These are phyloP conservation scores for Mycena haematopus DNA, from an alignment of 768 basidiomycete genomes.

Conservation along the genomic window DNA sequence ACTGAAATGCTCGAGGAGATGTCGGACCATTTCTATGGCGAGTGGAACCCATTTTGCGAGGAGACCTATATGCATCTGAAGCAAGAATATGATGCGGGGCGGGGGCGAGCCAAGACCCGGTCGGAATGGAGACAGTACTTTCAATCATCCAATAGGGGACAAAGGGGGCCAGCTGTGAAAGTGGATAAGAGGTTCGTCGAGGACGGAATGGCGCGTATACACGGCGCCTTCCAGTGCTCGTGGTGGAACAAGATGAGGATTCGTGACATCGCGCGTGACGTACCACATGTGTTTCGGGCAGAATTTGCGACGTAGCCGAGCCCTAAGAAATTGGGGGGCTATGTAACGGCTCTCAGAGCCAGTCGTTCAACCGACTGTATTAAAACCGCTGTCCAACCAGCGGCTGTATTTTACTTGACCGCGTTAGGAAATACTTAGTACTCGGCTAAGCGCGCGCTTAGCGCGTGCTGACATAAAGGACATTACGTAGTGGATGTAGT, in stretches of 20 bases:
- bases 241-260: slow-evolving; percentile 6
- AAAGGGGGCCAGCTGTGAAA: background rate
- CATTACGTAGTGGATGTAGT: too few species aligned
- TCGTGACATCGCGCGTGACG: background rate
- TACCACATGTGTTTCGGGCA: background rate
- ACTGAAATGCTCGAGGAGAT: background rate
- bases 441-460: too few species aligned
- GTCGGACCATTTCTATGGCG: background rate
- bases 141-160: background rate
- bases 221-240: background rate
- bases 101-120: background rate
- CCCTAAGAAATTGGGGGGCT: slow-evolving; percentile 2
- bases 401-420: too few species aligned
- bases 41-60: slow-evolving; percentile 18
- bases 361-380: too few species aligned
- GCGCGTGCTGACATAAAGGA: too few species aligned
- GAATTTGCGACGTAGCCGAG: background rate
- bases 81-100: background rate
- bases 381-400: too few species aligned
- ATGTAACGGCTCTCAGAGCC: background rate
- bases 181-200: background rate
- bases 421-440: too few species aligned
- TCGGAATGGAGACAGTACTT: background rate
- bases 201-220: background rate
- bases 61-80: background rate